A percentile compares a stretch with the other conserved stretches of the same genome.
phyloP scores from a whole-genome alignment of 2,329 filamentous ascomycete genomes.

The Furcasterigmium sp. region DNA sequence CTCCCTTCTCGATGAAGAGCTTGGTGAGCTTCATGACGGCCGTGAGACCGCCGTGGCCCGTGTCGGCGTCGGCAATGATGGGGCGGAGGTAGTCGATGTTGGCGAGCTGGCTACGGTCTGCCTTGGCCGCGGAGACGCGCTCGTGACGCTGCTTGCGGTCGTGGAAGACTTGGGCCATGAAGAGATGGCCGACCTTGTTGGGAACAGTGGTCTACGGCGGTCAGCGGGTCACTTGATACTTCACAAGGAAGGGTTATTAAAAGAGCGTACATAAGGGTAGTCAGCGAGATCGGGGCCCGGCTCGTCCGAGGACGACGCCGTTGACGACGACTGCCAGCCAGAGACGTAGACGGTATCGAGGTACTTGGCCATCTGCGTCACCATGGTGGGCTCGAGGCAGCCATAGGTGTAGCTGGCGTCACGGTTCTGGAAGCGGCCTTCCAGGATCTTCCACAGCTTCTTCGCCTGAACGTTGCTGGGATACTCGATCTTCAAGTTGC shows the following conservation, averaged over 20 bases:
- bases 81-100: conserved; percentile 93
- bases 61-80: conserved; percentile 95
- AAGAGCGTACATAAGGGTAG: conserved; percentile 73
- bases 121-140: conserved; percentile 70
- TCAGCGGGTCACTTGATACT: no score
- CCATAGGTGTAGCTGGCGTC: conserved; percentile 94
- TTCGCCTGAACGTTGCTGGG: conserved; percentile 84
- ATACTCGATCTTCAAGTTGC: conserved; percentile 85
- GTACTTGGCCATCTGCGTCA: conserved; percentile 99
- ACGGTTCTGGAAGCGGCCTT: conserved; percentile 78
- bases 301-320: conserved; percentile 90
- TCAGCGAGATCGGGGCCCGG: conserved; percentile 96
- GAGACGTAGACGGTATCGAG: conserved; percentile 98
- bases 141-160: conserved; percentile 98
- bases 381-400: conserved; percentile 95
- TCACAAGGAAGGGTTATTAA: neutral
- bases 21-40: conserved; percentile 99
- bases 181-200: conserved; percentile 96
- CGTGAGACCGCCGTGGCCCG: conserved; percentile 94
- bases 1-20: conserved; percentile 93
- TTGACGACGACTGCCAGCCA: conserved; percentile 97
- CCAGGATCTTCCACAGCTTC: conserved; percentile 91
- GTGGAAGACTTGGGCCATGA: conserved; percentile 98
- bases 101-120: conserved; percentile 64
- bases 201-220: conserved; percentile 78